Base-by-base conservation (phyloP, 2,329 filamentous ascomycete genomes). In the Sporothrix phasma region DNA sequence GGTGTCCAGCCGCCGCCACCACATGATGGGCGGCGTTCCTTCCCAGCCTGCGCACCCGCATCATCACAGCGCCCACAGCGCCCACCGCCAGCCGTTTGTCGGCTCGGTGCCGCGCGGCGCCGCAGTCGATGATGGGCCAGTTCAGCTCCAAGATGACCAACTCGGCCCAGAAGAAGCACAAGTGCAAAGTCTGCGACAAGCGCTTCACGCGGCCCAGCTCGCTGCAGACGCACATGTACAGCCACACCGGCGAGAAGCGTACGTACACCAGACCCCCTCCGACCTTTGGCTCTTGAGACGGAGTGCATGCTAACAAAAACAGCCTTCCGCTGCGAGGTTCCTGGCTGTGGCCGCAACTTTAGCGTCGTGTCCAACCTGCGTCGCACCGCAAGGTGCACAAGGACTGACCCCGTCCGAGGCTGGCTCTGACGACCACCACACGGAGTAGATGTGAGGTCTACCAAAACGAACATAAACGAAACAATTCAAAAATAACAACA, bases 181-280 rank as follows among this genome's bases (percentile, higher is more conserved):
- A 96, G 81, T 97, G 92, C 84, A 96, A 96, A 78, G 89, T 97
- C 65, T 97, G 92, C 79, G 93, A 97, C 76, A 97, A 97, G 83
- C 87, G 93, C 49, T 97, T 97, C 75, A 97, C 92, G 1, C 85
- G 92, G 61, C 92, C 92, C 0, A 96, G 92, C 73, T 97, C 93
- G 19, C 77, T 97, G 37, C 92, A 97, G 74, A 97, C 93, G 26
- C 92, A 97, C 74, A 96, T 97, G 89, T 97, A 97, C 77, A 96
- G 91, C 76, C 92, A 97, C 73, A 97, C 92, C 64, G 92, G 92
- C 73, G 93, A 97, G 76, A 97, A 97, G 80, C 92, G 92, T 96
- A 84, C 81, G 91, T 88, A 39, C 26, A n/a, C n/a, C n/a, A n/a
- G n/a, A n/a, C n/a, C n/a, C 17, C 24, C 24, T 34, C 31, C 10